A percentile compares a stretch with the other conserved stretches of the same genome.
phyloP scores from a whole-genome alignment of 2,329 filamentous ascomycete species.

The Aspergillus fumigatiaffinis region DNA sequence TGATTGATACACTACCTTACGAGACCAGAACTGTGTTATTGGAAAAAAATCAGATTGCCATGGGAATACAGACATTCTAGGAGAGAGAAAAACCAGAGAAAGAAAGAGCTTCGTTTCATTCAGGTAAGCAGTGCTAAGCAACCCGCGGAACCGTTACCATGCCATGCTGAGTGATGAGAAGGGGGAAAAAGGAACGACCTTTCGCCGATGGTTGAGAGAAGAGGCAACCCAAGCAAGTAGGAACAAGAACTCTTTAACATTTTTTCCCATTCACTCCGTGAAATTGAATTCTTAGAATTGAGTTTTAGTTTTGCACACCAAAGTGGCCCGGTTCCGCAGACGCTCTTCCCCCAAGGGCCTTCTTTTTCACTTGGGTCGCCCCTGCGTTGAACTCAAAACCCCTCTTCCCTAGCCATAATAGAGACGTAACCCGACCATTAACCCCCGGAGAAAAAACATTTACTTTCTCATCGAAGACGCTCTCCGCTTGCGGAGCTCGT shows the following conservation, averaged over 20 bases:
- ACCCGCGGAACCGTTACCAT: neutral
- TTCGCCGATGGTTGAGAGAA: neutral
- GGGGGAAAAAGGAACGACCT: neutral
- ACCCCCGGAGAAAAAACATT: constrained; percentile 40
- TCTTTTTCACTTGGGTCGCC: constrained; percentile 10
- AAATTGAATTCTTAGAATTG: constrained; percentile 14
- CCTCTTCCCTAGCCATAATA: constrained; percentile 26
- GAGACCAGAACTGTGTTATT: neutral
- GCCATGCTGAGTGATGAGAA: neutral
- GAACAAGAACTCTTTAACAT: constrained; percentile 15
- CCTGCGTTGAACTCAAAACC: constrained; percentile 9
- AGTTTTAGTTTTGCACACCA: constrained; percentile 16
- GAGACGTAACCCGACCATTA: constrained; percentile 36
- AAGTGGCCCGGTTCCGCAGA: constrained; percentile 7
- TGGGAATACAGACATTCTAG: constrained; percentile 13
- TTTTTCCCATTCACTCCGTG: constrained; percentile 17
- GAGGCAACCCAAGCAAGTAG: constrained; percentile 4
- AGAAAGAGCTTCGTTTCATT: neutral
- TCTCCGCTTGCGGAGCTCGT: constrained; percentile 92
- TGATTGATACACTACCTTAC: neutral
- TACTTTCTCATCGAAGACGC: constrained; percentile 93
- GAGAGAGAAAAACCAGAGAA: neutral
- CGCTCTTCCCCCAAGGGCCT: constrained; percentile 3
- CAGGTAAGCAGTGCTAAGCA: neutral
- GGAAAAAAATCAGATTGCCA: neutral